Base-by-base conservation (phyloP, 495 filamentous ascomycete species). In the Aspergillus baeticus region DNA sequence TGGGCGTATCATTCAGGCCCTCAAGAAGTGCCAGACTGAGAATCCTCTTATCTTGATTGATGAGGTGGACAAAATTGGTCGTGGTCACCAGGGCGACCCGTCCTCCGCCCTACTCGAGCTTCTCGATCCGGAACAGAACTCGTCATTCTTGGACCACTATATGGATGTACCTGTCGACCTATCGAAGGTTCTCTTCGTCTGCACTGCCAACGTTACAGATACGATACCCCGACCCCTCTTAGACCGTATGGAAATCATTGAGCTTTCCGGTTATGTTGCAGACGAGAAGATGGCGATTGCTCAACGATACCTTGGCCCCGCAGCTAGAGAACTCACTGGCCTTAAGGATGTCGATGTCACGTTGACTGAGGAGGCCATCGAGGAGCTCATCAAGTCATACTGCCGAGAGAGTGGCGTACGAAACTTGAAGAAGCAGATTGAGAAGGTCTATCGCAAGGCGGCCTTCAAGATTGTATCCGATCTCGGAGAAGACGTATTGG, bases 221-320 rank as follows among this genome's bases (percentile, higher is more conserved):
- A 99, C 95, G 6, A 99, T 99, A 58, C 95, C 95, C 29, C 85
- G 91, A 21, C 95, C 95, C 14, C 81, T 99, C 6, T 77, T 97
- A 20, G 95, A 99, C 67, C 88, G 95, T 61, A 99, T 99, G 95
- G 95, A 99, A 72, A 84, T 97, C 63, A 98, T 99, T 61, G 84
- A 96, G 63, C 82, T 99, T 1, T 97, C 93, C 22, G 95, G 95
- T 10, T 99, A 99, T 65, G 94, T 99, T 21, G 84, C 92, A 13
- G 92, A 99, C 61, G 95, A 99, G 77, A 99, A 99, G 79, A 96
- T 96, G 88, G 93, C 95, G 2, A 99, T 99, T 61, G 95, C 95
- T 14, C 87, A 99, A 67, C 81, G 83, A 51, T 99, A 97, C 63
- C 83, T 99, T 43, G 90, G 89, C 1, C 95, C 95, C 13, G 85